These are phyloP conservation scores for Aegilops umbellulata DNA, from an alignment of 176 grass and related monocot species.

Conservation along the genomic window DNA sequence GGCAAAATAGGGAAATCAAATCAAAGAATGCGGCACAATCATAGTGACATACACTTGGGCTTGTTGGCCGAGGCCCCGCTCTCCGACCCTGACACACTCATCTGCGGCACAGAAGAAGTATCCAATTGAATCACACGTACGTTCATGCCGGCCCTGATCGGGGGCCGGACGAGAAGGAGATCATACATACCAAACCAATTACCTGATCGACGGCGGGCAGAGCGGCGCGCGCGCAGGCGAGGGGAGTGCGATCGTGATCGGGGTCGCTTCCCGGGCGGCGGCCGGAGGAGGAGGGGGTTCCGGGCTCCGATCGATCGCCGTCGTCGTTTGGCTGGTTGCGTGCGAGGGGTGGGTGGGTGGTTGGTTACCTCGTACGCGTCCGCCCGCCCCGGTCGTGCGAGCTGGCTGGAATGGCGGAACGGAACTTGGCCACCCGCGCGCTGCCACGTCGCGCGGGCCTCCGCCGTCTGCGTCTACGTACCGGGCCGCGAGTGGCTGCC, in stretches of 20 bases:
- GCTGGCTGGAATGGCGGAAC: conserved; percentile 31
- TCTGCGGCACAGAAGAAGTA: conserved; percentile 1
- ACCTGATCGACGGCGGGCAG: neutral
- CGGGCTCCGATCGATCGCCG: neutral
- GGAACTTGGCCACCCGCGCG: neutral
- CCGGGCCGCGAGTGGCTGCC: no score
- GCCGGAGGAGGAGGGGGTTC: neutral
- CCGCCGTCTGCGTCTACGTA: neutral
- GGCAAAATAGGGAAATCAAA: neutral
- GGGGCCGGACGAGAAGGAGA: neutral
- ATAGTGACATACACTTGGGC: conserved; percentile 61
- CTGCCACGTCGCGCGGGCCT: neutral
- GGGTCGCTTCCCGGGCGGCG: no score
- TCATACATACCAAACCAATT: neutral
- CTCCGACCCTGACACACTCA: conserved; percentile 36
- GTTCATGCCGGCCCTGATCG: neutral
- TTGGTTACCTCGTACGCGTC: neutral
- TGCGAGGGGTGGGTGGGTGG: neutral
- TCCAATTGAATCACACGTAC: no score
- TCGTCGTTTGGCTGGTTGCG: neutral
- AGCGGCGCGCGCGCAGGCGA: neutral
- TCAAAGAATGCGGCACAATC: neutral
- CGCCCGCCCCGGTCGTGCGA: neutral
- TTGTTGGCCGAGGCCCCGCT: conserved; percentile 69
- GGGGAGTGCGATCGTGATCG: no score